Conservation (phyloP, 2,329 filamentous ascomycete genomes). For the Teratosphaeria epicoccoides region DNA sequence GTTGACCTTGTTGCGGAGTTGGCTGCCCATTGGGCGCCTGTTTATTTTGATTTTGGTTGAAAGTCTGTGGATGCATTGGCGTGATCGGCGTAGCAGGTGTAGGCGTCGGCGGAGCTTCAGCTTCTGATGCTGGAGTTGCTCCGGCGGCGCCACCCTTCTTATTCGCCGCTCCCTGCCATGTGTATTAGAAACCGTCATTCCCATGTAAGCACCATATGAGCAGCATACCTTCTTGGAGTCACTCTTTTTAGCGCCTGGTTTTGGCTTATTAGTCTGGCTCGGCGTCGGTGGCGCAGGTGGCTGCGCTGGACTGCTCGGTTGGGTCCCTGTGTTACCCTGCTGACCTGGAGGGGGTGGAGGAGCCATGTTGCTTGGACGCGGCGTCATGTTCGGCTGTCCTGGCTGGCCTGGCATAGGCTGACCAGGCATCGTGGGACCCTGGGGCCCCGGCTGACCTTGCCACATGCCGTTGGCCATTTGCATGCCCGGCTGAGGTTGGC, state of each 20-base stretch:
- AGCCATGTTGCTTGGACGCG: slow-evolving; percentile 51
- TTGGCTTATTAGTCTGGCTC: slow-evolving; percentile 59
- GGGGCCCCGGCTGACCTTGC: slow-evolving; percentile 27
- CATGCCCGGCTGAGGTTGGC: slow-evolving; percentile 40
- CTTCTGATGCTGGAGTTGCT: slow-evolving; percentile 32
- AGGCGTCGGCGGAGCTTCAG: slow-evolving; percentile 38
- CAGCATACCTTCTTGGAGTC: slow-evolving; percentile 41
- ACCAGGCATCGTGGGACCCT: slow-evolving; percentile 29
- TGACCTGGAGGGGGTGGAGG: slow-evolving; percentile 41
- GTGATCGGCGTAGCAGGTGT: slow-evolving; percentile 40
- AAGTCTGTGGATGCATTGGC: slow-evolving; percentile 30
- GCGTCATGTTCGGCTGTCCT: slow-evolving; percentile 50
- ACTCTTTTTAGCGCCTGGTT: slow-evolving; percentile 64
- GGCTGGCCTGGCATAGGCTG: slow-evolving; percentile 34
- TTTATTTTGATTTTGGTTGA: slow-evolving; percentile 28
- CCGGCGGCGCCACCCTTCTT: slow-evolving; percentile 16
- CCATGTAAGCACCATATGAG: slow-evolving; percentile 43
- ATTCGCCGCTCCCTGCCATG: slow-evolving; percentile 5
- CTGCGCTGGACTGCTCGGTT: slow-evolving; percentile 39
- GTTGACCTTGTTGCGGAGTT: slow-evolving; percentile 10
- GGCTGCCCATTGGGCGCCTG: slow-evolving; percentile 25
- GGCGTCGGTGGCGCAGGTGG: slow-evolving; percentile 61
- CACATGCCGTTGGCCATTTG: slow-evolving; percentile 25
- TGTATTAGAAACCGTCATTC: slow-evolving; percentile 5
- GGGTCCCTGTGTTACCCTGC: slow-evolving; percentile 32